phyloP scores from a whole-genome alignment of 129 eudicot species.

The Artemisia tridentata region DNA sequence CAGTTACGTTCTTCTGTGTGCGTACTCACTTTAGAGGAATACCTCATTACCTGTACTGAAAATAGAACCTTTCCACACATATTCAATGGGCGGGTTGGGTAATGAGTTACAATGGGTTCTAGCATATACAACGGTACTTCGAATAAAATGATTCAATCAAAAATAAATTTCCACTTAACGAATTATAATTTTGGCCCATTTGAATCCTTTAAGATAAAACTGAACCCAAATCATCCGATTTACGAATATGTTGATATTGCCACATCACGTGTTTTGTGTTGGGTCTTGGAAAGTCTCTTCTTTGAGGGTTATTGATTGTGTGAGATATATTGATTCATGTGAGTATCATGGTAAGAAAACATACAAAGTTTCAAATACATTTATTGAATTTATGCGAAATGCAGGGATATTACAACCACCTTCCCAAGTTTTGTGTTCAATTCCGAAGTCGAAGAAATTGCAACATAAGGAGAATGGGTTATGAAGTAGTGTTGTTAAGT shows the following conservation, averaged over 20 bases:
- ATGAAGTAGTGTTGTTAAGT: slow-evolving; percentile 18
- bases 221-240: neutral
- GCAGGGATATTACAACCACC: slow-evolving; percentile 97
- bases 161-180: neutral
- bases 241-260: neutral
- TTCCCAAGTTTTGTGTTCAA: slow-evolving; percentile 95
- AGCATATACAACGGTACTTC: neutral
- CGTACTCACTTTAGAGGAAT: neutral
- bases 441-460: slow-evolving; percentile 90
- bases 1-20: neutral
- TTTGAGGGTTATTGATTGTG: neutral
- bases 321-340: neutral
- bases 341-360: neutral
- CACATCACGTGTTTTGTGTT: neutral
- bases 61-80: neutral
- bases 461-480: slow-evolving; percentile 40
- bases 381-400: slow-evolving; percentile 10
- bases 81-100: neutral
- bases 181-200: neutral
- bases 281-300: neutral
- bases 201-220: neutral
- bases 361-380: neutral
- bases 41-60: neutral
- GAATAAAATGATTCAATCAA: neutral
- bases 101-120: neutral